A percentile compares a stretch with the other conserved stretches of the same genome.
phyloP scores from a whole-genome alignment of 2,329 filamentous ascomycete genomes.

The Diaporthe capsici region DNA sequence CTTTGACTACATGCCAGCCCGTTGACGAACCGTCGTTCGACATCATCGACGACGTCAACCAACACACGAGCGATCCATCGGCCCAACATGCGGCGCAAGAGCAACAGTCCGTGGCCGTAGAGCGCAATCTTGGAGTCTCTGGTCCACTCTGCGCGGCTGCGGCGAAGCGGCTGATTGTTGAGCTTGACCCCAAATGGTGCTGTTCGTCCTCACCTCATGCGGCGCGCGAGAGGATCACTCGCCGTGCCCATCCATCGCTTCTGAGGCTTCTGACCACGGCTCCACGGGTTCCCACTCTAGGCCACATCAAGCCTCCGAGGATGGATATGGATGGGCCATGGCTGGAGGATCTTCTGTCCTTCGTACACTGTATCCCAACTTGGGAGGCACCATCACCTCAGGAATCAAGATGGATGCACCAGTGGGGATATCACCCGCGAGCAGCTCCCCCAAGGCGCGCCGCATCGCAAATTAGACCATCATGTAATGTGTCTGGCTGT shows the following conservation, averaged over 20 bases:
- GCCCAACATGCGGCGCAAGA: not conserved
- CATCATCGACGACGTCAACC: conserved; percentile 17
- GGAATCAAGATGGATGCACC: conserved; percentile 8
- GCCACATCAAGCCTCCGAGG: conserved; percentile 15
- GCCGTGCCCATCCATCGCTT: conserved; percentile 15
- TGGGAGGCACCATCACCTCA: conserved; percentile 5
- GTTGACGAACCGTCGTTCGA: not conserved
- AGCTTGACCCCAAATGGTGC: not conserved
- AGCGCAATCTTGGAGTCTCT: conserved; percentile 11
- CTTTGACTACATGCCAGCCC: not conserved
- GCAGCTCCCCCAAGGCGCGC: not conserved
- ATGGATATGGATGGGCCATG: conserved; percentile 9
- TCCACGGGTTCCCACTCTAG: not conserved
- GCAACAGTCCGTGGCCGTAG: not conserved
- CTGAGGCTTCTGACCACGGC: not conserved
- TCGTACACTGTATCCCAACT: conserved; percentile 21
- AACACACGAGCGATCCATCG: conserved; percentile 7
- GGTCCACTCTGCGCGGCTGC: conserved; percentile 27
- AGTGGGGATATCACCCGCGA: conserved; percentile 2
- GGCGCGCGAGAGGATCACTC: not conserved
- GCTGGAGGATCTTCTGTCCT: not conserved
- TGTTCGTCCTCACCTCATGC: not conserved
- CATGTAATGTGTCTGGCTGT: not conserved
- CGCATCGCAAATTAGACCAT: conserved; percentile 8
- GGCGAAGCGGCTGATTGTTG: conserved; percentile 29